Evolutionary conservation across 2,329 filamentous ascomycete genomes (phyloP).

Genomic region (Claviceps monticola): DNA sequence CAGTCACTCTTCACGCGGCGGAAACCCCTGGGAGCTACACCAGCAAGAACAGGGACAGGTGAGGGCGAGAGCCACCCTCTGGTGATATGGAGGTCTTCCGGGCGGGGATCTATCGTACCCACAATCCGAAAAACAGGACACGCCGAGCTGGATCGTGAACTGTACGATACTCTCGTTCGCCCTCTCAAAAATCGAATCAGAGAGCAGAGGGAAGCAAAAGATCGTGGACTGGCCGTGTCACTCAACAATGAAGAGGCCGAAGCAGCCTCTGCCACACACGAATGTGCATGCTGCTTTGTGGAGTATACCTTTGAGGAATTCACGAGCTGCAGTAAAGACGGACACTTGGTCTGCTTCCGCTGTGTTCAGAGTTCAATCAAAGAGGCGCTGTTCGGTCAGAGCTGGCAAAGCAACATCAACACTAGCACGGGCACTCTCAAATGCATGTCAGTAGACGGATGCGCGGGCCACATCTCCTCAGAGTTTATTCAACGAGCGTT

Average conservation of each 20-base stretch:
- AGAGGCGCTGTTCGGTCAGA: conserved; percentile 86
- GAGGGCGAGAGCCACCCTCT: conserved; percentile 48
- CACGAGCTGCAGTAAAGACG: conserved; percentile 52
- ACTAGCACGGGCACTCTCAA: conserved; percentile 57
- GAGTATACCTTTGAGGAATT: conserved; percentile 60
- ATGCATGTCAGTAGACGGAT: conserved; percentile 74
- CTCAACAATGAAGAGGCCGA: conserved; percentile 48
- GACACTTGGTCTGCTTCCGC: conserved; percentile 64
- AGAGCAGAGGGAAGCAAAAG: conserved; percentile 32
- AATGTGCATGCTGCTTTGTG: conserved; percentile 69
- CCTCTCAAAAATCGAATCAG: conserved; percentile 35
- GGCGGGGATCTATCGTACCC: conserved; percentile 42
- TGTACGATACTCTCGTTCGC: conserved; percentile 42
- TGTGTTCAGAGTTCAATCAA: conserved; percentile 73
- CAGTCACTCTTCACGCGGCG: conserved; percentile 56
- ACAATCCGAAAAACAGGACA: conserved; percentile 53
- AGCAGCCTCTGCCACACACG: conserved; percentile 40
- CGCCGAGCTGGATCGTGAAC: conserved; percentile 47
- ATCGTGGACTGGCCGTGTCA: conserved; percentile 36
- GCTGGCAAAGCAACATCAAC: conserved; percentile 73
- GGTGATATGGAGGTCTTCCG: conserved; percentile 45
- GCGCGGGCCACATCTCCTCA: conserved; percentile 57
- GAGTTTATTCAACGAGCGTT: conserved; percentile 62
- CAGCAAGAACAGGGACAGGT: conserved; percentile 24
- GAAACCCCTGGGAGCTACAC: conserved; percentile 24